Base-by-base conservation (phyloP, 768 basidiomycete genomes). In the Naematelia aurantialba region DNA sequence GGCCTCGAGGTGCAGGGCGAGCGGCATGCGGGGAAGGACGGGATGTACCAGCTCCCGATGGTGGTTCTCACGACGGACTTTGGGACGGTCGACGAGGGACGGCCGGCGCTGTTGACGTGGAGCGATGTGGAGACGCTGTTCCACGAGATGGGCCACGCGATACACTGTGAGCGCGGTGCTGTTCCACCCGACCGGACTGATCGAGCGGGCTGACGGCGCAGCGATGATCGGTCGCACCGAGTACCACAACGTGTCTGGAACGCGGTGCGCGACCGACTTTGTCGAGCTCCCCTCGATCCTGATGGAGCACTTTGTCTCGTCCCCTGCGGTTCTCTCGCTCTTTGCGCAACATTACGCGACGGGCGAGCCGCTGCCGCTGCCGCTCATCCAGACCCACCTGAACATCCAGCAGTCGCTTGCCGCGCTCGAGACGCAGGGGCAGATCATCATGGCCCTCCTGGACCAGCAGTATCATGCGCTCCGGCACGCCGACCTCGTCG, bases 131-230 rank as follows among this genome's bases (percentile, higher is more conserved):
- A 88, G 73, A 98, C 94, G 1, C 79, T 98, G 22, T 96, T 92
- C 79, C 96, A 99, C 69, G 96, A 99, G 79, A 96, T 98, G 91
- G 96, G 96, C 0, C 96, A 99, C 78, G 96, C 96, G 11, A 91
- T 99, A 84, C 96, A 99, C 75, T 99, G 96, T 97, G 70, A 82
- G 91, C n/a, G n/a, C n/a, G n/a, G n/a, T n/a, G n/a, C n/a, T n/a
- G n/a, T n/a, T n/a, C n/a, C n/a, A n/a, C n/a, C n/a, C n/a, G n/a
- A n/a, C n/a, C n/a, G n/a, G n/a, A n/a, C n/a, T n/a, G n/a, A n/a
- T n/a, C n/a, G n/a, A n/a, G n/a, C n/a, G n/a, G 34, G 8, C 17
- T 8, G 34, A 8, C 34, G 8, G 49, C 59, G 30, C 46, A 98
- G 94, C 96, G 0, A 99, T 99, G 96, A 87, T 98, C 62, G 94